Evolutionary conservation across 768 basidiomycete genomes (phyloP), one percentile per base, ranked within the genome.

Genomic region (Infundibulicybe gibba): DNA sequence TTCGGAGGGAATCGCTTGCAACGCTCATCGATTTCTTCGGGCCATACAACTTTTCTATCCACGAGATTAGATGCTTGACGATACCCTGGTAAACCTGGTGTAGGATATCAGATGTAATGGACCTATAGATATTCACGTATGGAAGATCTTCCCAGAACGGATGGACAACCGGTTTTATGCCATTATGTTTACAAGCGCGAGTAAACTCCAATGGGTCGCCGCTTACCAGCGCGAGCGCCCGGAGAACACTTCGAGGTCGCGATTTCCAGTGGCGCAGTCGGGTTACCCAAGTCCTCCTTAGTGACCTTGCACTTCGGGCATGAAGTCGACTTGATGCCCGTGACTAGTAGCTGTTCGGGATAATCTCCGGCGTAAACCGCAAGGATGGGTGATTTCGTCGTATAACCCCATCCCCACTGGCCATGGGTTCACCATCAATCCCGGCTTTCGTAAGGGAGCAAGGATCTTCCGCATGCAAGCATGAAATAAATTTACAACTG

Each of bases 311-410:
- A 70, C 1, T 39, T 44, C 1, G 66, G 65, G 44, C 66, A 70
- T 3, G 63, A 51, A 1, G 57, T 56, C 4, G 39, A 54, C 14
- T 63, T 61, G n/a, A 51, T 48, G 30, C 54, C 45, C 0, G 67
- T 62, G 0, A 68, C 62, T 0, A 76, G 64, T 12, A 67, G 59
- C 46, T 77, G 75, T 48, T 78, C 73, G 0, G 74, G 75, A 47
- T 74, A 68, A 53, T 76, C 70, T 0, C 65, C 65, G 5, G 69
- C 53, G 47, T 65, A 68, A 0, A 58, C 54, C 0, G 74, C 71
- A 2, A 78, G 49, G 34, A 79, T 68, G 72, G 72, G 49, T 66
- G 61, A 8, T 62, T 49, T 1, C 54, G 55, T 0, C 64, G 59
- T 0, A 62, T 20, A 0, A 49, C 8, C 0, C 74, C 67, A 59